These are phyloP conservation scores for Entomortierella lignicola DNA, from an alignment of 192 early-diverging fungal genomes.

Conservation along the genomic window DNA sequence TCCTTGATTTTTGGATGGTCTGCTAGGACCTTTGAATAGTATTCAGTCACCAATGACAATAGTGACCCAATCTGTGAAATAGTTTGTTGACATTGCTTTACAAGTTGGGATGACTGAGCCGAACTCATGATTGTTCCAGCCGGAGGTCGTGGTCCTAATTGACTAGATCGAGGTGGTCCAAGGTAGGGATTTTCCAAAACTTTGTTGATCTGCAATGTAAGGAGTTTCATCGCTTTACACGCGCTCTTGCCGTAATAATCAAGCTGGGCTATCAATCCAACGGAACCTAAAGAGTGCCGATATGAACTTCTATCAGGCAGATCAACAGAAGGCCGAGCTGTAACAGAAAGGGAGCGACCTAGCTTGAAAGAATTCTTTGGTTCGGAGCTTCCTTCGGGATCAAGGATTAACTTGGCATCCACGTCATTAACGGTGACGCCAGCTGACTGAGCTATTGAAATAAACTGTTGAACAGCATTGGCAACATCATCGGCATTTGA, in stretches of 20 bases:
- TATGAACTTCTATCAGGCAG: background rate
- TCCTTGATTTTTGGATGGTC: constrained; percentile 49
- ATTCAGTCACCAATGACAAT: constrained; percentile 47
- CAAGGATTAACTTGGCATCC: constrained; percentile 54
- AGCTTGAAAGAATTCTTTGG: constrained; percentile 8
- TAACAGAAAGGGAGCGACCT: constrained; percentile 9
- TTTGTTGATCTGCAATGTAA: constrained; percentile 38
- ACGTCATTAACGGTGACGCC: constrained; percentile 48
- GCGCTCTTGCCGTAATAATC: constrained; percentile 56
- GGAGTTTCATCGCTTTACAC: constrained; percentile 34
- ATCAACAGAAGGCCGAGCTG: constrained; percentile 14
- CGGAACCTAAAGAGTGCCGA: constrained; percentile 12
- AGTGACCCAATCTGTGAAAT: constrained; percentile 55
- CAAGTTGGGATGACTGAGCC: constrained; percentile 48
- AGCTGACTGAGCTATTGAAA: constrained; percentile 46
- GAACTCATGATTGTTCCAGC: constrained; percentile 33
- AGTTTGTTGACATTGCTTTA: constrained; percentile 49
- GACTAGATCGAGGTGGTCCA: background rate
- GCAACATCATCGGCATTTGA: constrained; percentile 80
- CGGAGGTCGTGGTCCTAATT: background rate
- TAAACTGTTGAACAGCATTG: constrained; percentile 76
- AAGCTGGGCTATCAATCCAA: constrained; percentile 37
- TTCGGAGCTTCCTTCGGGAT: constrained; percentile 19
- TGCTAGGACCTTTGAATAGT: constrained; percentile 42
- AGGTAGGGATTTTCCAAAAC: constrained; percentile 16